Evolutionary conservation across 345 rosid species (phyloP).

Genomic region (Theobroma cacao): DNA sequence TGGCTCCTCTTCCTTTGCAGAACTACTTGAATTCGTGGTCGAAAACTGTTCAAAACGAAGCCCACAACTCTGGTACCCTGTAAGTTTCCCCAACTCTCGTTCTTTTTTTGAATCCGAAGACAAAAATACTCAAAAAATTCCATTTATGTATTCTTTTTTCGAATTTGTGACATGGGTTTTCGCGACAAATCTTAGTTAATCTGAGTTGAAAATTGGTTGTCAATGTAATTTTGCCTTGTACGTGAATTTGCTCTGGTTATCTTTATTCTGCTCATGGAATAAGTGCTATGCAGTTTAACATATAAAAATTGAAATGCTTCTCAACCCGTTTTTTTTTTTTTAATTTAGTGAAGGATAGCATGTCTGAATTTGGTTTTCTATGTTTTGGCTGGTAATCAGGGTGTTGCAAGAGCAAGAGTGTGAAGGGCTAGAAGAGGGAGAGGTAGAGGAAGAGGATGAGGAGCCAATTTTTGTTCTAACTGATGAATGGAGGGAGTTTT

Average conservation of each 20-base stretch:
- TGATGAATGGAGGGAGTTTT: constrained; percentile 63
- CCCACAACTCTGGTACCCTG: constrained; percentile 9
- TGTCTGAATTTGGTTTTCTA: not conserved
- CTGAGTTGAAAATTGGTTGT: not conserved
- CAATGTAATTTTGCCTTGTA: not conserved
- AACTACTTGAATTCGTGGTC: constrained; percentile 9
- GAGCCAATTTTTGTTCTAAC: constrained; percentile 56
- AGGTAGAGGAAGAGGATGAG: constrained; percentile 33
- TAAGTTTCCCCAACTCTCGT: constrained; percentile 16
- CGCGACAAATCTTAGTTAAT: not conserved
- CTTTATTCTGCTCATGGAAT: too few species aligned
- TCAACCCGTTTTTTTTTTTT: not conserved
- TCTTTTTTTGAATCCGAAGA: not conserved
- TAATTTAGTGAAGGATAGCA: not conserved
- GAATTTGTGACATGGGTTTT: not conserved
- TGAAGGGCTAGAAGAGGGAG: constrained; percentile 23
- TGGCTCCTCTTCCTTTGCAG: constrained; percentile 13
- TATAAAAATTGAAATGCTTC: not conserved
- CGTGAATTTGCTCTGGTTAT: too few species aligned
- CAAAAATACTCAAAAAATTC: not conserved
- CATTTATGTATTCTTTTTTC: not conserved
- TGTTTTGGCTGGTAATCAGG: constrained; percentile 20
- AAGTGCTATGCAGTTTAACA: not conserved
- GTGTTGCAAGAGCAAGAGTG: constrained; percentile 21
- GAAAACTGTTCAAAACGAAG: not conserved